Evolutionary conservation across 306 rosid species (phyloP).

Genomic region (Hylodesmum podocarpum): DNA sequence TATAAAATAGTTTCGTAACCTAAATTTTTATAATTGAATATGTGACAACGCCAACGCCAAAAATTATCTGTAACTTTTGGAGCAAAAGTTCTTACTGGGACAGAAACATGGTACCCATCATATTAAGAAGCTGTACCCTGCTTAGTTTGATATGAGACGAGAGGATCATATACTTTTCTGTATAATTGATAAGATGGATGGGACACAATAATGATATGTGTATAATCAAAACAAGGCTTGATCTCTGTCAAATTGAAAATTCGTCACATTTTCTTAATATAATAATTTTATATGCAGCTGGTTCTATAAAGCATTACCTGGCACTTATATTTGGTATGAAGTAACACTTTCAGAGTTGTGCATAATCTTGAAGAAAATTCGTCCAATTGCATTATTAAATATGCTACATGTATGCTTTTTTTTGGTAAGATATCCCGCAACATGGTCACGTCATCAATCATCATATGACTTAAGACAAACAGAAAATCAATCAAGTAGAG

Average conservation of each 20-base stretch:
- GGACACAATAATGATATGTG: not conserved
- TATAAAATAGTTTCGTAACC: too few relatives aligned
- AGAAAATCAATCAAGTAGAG: not conserved
- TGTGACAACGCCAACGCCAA: too few relatives aligned
- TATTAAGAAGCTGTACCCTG: not conserved
- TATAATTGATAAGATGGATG: not conserved
- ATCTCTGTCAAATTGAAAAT: not conserved
- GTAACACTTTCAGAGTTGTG: not conserved
- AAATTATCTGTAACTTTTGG: too few relatives aligned
- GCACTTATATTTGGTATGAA: not conserved
- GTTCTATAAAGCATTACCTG: not conserved
- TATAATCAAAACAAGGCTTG: not conserved
- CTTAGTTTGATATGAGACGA: not conserved
- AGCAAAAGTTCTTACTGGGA: not conserved
- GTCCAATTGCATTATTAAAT: not conserved
- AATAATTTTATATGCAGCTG: constrained; percentile 6
- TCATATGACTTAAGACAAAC: constrained; percentile 1
- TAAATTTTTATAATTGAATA: too few relatives aligned
- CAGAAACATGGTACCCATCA: not conserved
- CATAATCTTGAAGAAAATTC: not conserved
- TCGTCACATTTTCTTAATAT: not conserved
- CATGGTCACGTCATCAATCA: not conserved
- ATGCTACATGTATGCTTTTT: not conserved
- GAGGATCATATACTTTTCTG: not conserved
- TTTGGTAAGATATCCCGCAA: not conserved